Evolutionary conservation across 225 moss, liverwort and hornwort genomes (phyloP).

Genomic region (Pleurozium schreberi): DNA sequence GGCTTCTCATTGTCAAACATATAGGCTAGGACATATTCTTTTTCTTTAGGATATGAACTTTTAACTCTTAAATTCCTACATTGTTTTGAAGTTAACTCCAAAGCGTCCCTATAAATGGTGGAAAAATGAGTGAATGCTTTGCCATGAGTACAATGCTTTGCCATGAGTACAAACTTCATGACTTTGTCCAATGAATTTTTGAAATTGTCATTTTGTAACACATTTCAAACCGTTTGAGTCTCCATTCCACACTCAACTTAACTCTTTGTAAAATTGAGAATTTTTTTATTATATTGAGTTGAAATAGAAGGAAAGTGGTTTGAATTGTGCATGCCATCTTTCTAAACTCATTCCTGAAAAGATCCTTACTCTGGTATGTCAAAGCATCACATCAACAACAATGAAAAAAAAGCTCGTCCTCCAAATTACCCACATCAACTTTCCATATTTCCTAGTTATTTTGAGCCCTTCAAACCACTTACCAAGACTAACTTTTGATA

Average conservation of each 20-base stretch:
- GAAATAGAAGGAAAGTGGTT: neutral
- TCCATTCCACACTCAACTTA: neutral
- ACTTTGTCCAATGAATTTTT: neutral
- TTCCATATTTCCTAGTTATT: neutral
- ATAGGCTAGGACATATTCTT: accelerated
- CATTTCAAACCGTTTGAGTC: neutral
- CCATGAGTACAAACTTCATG: too few relatives aligned
- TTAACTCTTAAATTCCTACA: neutral
- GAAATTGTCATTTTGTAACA: neutral
- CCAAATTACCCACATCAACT: neutral
- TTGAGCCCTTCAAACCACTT: neutral
- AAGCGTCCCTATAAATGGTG: neutral
- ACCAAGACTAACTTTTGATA: neutral
- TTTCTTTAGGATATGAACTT: neutral
- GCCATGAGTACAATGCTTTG: too few relatives aligned
- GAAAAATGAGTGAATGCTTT: neutral
- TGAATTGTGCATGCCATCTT: neutral
- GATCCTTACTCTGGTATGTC: accelerated
- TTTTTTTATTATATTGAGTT: neutral
- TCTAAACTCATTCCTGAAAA: neutral
- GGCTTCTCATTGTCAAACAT: neutral
- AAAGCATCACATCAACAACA: neutral
- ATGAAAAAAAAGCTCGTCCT: too few relatives aligned
- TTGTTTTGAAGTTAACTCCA: neutral
- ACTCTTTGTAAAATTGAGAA: neutral